Base-by-base conservation (phyloP, 805 yeast species). In the Kluyveromyces nonfermentans region DNA sequence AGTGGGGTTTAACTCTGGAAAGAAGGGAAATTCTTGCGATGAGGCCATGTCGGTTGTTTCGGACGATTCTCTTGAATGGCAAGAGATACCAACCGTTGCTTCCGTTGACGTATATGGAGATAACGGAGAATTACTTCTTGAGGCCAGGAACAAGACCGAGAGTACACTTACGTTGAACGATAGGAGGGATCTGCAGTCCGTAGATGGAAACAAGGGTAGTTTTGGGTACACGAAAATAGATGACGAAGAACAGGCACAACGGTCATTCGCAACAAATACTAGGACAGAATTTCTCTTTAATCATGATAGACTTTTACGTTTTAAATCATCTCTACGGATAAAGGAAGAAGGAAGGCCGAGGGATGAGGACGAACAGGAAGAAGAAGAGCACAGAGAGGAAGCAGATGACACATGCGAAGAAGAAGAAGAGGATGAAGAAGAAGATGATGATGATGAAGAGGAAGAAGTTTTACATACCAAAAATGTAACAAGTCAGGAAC, bases 221-320 rank as follows among this genome's bases (percentile, higher is more conserved):
- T 74, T 75, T 34, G 76, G 95, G 0, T 93, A 93, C 60, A 93
- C 97, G 0, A 82, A 94, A 55, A 82, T 93, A 7, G 86, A 87
- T 22, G 84, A 80, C 1, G 93, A 85, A 53, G 87, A 82, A 50
- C 97, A 93, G 58, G 86, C 88, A 7, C 81, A 81, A 17, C 78
- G 80, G 50, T 84, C 83, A 48, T 67, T 72, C 28, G 67, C 60
- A 32, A 66, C 77, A 4, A 80, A 78, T 53, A 72, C 69, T 42
- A 69, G 72, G 46, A 78, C 83, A 1, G 80, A 76, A 48, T 78
- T 73, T 47, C 53, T 79, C 34, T 76, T 79, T 54, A 67, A 71
- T 42, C 62, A 59, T 43, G 60, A 60, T 45, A 54, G 56, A 34
- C 53, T 66, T 31, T 15, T 33, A 7, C 34, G 3, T 14, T 38